phyloP scores from a whole-genome alignment of 148 eudicot species.

The Rhododendron mucronatum region DNA sequence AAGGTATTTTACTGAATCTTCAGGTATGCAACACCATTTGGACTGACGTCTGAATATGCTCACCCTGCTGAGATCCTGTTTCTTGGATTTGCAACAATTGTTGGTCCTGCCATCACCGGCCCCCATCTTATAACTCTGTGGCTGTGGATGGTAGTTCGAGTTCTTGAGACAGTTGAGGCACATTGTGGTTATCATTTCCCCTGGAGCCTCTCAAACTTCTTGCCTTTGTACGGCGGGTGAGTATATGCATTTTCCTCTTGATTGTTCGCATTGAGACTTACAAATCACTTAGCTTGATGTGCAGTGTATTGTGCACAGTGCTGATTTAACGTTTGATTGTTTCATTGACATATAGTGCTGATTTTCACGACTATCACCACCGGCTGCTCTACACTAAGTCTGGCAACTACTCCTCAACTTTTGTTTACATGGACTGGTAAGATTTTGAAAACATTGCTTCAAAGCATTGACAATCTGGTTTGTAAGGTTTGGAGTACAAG shows the following conservation, averaged over 20 bases:
- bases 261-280: background rate
- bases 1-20: slow-evolving; percentile 15
- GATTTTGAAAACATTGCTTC: slow-evolving; percentile 5
- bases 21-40: slow-evolving; percentile 98
- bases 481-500: background rate
- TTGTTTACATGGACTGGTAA: slow-evolving; percentile 92
- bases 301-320: background rate
- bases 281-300: background rate
- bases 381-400: slow-evolving; percentile 84
- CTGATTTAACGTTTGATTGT: background rate
- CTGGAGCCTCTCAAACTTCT: slow-evolving; percentile 86
- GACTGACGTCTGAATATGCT: slow-evolving; percentile 97
- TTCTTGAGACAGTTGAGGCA: slow-evolving; percentile 94
- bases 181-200: slow-evolving; percentile 95
- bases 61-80: slow-evolving; percentile 95
- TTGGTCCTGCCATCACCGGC: slow-evolving; percentile 93
- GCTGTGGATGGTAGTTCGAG: slow-evolving; percentile 97
- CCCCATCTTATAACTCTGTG: slow-evolving; percentile 87
- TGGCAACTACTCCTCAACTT: slow-evolving; percentile 94
- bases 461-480: background rate
- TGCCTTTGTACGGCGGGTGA: slow-evolving; percentile 90
- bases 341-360: slow-evolving; percentile 48
- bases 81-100: slow-evolving; percentile 92
- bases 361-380: slow-evolving; percentile 97
- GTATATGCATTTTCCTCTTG: slow-evolving; percentile 17